Conservation (phyloP, 805 yeast species). For the Candida silvicultrix region DNA sequence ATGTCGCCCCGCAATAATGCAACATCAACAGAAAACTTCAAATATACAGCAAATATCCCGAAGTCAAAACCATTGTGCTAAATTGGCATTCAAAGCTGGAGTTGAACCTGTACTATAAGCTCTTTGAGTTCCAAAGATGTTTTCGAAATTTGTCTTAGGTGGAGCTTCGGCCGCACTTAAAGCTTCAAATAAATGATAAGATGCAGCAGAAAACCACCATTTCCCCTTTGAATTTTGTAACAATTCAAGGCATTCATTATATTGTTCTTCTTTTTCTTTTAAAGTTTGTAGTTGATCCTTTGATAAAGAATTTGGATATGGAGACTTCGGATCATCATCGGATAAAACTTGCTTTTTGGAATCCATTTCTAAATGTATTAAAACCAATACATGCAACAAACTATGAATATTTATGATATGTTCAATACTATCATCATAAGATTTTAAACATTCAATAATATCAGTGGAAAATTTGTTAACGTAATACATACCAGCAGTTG, state of each 20-base stretch:
- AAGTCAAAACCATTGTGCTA: neutral
- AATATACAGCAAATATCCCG: too few relatives aligned
- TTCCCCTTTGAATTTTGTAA: neutral
- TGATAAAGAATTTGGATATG: neutral
- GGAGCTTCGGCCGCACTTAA: neutral
- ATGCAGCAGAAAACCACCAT: conserved; percentile 9
- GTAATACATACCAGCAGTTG: conserved; percentile 6
- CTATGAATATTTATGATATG: conserved; percentile 5
- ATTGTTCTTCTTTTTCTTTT: neutral
- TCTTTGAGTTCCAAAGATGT: neutral
- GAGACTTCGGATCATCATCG: too few relatives aligned
- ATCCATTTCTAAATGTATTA: conserved; percentile 6
- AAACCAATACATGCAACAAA: conserved; percentile 4
- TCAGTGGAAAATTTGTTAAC: conserved; percentile 1
- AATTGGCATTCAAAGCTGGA: neutral
- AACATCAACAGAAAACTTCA: too few relatives aligned
- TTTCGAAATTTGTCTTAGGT: neutral
- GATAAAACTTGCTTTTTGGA: neutral
- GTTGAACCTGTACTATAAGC: neutral
- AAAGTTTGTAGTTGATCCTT: neutral
- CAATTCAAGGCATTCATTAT: conserved; percentile 1
- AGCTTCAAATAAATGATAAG: conserved; percentile 1
- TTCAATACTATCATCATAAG: neutral
- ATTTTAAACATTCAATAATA: neutral
- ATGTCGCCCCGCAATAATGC: neutral